phyloP scores from a whole-genome alignment of 1,139 yeast genomes.

The Candida labiduridarum region DNA sequence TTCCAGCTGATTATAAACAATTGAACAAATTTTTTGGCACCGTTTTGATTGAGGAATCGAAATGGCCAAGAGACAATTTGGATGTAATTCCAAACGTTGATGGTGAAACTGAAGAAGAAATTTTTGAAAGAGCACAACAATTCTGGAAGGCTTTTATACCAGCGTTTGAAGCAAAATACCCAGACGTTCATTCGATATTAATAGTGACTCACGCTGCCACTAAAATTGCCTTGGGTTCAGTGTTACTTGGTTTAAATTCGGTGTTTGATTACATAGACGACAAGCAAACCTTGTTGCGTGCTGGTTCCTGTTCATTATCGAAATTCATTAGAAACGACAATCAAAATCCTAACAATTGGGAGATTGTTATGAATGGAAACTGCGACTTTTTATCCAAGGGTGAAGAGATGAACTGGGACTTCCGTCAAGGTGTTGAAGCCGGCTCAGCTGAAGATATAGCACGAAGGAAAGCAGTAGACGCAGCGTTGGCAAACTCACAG shows the following conservation, averaged over 20 bases:
- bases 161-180: conserved; percentile 52
- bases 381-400: conserved; percentile 68
- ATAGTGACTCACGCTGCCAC: conserved; percentile 85
- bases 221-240: conserved; percentile 75
- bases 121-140: conserved; percentile 53
- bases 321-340: conserved; percentile 22
- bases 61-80: conserved; percentile 47
- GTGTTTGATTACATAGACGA: conserved; percentile 55
- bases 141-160: conserved; percentile 57
- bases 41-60: conserved; percentile 36
- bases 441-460: conserved; percentile 74
- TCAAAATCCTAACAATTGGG: conserved; percentile 44
- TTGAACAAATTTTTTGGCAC: conserved; percentile 53
- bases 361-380: conserved; percentile 63
- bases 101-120: conserved; percentile 70
- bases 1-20: conserved; percentile 56
- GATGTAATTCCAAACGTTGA: conserved; percentile 52
- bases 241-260: conserved; percentile 51
- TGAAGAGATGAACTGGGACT: conserved; percentile 93
- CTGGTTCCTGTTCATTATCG: conserved; percentile 51
- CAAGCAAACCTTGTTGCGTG: conserved; percentile 40
- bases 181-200: conserved; percentile 57
- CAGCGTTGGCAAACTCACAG: conserved; percentile 12
- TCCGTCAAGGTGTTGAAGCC: conserved; percentile 67
- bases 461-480: conserved; percentile 31